Evolutionary conservation across 2,329 filamentous ascomycete species (phyloP).

Genomic region (Fusarium sp.): DNA sequence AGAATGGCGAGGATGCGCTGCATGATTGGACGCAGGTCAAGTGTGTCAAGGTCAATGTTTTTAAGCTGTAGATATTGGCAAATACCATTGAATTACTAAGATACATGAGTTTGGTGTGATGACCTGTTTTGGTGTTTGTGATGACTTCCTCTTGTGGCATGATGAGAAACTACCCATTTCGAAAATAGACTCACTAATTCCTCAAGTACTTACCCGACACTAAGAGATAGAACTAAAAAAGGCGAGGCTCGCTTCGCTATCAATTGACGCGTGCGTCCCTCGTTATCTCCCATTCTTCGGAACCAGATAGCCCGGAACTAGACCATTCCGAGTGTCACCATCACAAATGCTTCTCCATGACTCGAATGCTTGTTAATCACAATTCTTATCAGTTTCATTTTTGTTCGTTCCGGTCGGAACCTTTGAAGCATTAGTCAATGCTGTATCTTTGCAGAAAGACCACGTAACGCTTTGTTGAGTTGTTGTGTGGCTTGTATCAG

Average conservation of each 20-base stretch:
- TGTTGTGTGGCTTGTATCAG: neutral
- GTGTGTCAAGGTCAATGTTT: slow-evolving; percentile 37
- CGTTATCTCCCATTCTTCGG: neutral
- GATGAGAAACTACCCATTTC: neutral
- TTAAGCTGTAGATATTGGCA: slow-evolving; percentile 8
- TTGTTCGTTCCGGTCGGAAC: neutral
- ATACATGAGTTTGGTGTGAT: too few species aligned
- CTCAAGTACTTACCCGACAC: neutral
- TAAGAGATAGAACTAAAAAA: neutral
- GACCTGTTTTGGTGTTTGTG: neutral
- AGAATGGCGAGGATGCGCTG: slow-evolving; percentile 45
- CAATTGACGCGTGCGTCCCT: neutral
- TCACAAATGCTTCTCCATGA: neutral
- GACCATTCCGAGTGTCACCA: neutral
- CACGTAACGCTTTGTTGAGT: neutral
- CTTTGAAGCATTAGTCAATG: neutral
- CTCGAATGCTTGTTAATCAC: neutral
- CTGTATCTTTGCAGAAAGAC: neutral
- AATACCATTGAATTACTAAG: neutral
- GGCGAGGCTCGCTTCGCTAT: neutral
- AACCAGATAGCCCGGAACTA: neutral
- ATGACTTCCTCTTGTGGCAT: neutral
- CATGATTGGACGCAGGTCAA: slow-evolving; percentile 45
- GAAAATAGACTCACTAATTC: neutral
- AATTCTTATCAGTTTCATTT: neutral